Conservation (phyloP, 768 basidiomycete genomes). For the Termitomyces sp. region DNA sequence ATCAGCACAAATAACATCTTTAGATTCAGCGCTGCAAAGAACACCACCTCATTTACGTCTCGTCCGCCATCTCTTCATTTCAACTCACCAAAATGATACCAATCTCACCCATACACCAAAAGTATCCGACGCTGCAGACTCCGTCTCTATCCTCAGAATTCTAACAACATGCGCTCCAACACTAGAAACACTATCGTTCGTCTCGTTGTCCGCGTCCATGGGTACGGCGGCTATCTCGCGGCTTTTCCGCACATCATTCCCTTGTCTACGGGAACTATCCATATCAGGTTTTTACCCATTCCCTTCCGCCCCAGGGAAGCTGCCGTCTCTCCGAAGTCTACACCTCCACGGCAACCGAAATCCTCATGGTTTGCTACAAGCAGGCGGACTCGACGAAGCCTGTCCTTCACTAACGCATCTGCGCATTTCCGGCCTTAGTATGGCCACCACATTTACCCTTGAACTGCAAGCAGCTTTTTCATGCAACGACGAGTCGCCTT, state of each 20-base stretch:
- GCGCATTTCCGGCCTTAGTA: slow-evolving; percentile 35
- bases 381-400: slow-evolving; percentile 29
- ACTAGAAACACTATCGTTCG: slow-evolving; percentile 35
- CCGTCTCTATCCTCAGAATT: slow-evolving; percentile 23
- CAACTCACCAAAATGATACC: slow-evolving; percentile 20
- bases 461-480: slow-evolving; percentile 33
- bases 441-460: slow-evolving; percentile 34
- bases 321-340: slow-evolving; percentile 36
- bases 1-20: slow-evolving; percentile 18
- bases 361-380: slow-evolving; percentile 39
- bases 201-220: slow-evolving; percentile 25
- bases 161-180: slow-evolving; percentile 34
- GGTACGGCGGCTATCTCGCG: slow-evolving; percentile 35
- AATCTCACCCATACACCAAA: slow-evolving; percentile 4
- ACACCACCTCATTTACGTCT: slow-evolving; percentile 31
- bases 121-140: slow-evolving; percentile 3
- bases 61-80: slow-evolving; percentile 41
- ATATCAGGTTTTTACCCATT: slow-evolving; percentile 48
- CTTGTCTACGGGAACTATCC: slow-evolving; percentile 33
- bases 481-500: slow-evolving; percentile 10
- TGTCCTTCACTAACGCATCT: slow-evolving; percentile 36
- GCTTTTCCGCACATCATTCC: slow-evolving; percentile 38
- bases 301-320: slow-evolving; percentile 26
- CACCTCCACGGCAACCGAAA: slow-evolving; percentile 47
- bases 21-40: slow-evolving; percentile 25